Percentiles rank a stretch among this genome's conserved stretches.
These are phyloP conservation scores for Penicillium sp. DNA, from an alignment of 2,329 filamentous ascomycete species.

Conservation along the genomic window DNA sequence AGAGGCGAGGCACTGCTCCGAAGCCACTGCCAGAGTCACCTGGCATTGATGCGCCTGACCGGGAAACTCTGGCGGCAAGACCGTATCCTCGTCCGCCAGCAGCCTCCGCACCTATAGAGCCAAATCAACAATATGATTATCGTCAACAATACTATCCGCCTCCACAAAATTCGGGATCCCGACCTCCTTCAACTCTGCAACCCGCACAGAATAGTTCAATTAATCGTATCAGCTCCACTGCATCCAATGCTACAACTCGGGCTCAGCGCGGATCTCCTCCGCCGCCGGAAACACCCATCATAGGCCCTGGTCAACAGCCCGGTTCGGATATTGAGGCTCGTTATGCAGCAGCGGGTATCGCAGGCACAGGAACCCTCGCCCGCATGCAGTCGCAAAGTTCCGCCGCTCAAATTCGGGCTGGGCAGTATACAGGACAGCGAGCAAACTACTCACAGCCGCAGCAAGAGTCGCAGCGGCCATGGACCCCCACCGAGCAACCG, in stretches of 20 bases:
- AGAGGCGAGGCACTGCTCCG: slow-evolving; percentile 71
- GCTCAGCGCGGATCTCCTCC: slow-evolving; percentile 91
- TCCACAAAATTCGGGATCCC: slow-evolving; percentile 36
- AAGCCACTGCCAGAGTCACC: slow-evolving; percentile 81
- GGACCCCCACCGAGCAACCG: slow-evolving; percentile 91
- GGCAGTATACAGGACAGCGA: slow-evolving; percentile 66
- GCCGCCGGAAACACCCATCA: slow-evolving; percentile 85
- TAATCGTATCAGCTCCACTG: slow-evolving; percentile 71
- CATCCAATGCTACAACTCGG: slow-evolving; percentile 88
- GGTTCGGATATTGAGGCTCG: slow-evolving; percentile 84
- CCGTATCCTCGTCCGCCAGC: slow-evolving; percentile 41
- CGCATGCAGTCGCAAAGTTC: slow-evolving; percentile 72
- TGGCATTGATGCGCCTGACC: slow-evolving; percentile 71
- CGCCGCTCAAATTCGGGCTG: slow-evolving; percentile 75
- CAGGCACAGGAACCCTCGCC: slow-evolving; percentile 77
- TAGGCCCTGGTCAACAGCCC: slow-evolving; percentile 67
- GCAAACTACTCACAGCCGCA: slow-evolving; percentile 38
- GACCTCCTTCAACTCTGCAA: slow-evolving; percentile 39
- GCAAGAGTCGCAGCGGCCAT: slow-evolving; percentile 61
- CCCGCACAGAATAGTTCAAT: slow-evolving; percentile 37
- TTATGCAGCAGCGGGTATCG: slow-evolving; percentile 87
- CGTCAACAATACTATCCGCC: slow-evolving; percentile 65
- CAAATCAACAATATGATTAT: slow-evolving; percentile 49
- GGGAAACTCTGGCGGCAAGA: slow-evolving; percentile 76
- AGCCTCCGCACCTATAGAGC: slow-evolving; percentile 37